Conservation (phyloP, 2,329 filamentous ascomycete genomes). For the Dactylellina cionopaga region DNA sequence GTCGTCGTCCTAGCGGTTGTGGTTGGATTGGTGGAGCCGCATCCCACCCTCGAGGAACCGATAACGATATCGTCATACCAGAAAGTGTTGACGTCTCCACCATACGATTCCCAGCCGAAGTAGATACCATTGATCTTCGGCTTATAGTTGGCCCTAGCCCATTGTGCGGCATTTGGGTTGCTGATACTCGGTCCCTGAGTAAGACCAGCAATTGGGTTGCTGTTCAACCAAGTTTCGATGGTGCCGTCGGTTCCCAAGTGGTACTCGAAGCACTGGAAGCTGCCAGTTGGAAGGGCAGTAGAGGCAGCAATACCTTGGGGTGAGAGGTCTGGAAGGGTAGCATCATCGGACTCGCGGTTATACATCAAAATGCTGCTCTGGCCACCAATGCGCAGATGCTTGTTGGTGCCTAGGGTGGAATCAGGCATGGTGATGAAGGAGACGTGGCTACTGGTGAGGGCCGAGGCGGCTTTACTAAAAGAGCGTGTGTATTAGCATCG, state of each 20-base stretch:
- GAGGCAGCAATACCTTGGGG: constrained; percentile 70
- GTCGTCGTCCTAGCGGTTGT: constrained; percentile 25
- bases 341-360: constrained; percentile 72
- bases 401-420: constrained; percentile 66
- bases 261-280: constrained; percentile 72
- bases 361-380: constrained; percentile 72
- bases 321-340: constrained; percentile 70
- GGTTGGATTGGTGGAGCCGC: constrained; percentile 55
- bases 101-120: constrained; percentile 73
- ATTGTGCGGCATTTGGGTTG: constrained; percentile 67
- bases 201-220: constrained; percentile 65
- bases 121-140: constrained; percentile 69
- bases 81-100: constrained; percentile 70
- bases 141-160: constrained; percentile 65
- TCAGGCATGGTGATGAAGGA: constrained; percentile 74
- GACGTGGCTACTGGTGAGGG: constrained; percentile 70
- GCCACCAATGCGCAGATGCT: constrained; percentile 72
- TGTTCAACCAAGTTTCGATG: constrained; percentile 71
- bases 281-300: constrained; percentile 64
- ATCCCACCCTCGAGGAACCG: constrained; percentile 65
- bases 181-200: constrained; percentile 64
- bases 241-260: constrained; percentile 69
- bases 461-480: constrained; percentile 67
- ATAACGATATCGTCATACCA: constrained; percentile 72
- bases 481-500: constrained; percentile 53